Base-by-base conservation (phyloP, 2,329 filamentous ascomycete genomes). In the Berkeleyomyces basicola region DNA sequence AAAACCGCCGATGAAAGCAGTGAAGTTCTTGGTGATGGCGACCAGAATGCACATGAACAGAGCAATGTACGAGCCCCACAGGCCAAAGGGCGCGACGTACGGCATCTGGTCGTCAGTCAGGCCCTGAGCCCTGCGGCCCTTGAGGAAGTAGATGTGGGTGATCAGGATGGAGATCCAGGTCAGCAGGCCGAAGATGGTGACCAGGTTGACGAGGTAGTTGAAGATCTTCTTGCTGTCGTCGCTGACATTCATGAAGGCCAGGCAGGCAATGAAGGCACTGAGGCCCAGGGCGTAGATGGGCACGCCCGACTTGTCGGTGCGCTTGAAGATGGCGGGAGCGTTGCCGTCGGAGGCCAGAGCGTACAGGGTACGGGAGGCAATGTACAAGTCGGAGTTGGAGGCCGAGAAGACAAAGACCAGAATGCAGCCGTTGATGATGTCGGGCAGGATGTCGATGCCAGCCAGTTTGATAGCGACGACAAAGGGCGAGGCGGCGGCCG, bases 1-100 rank as follows among this genome's bases (percentile, higher is more conserved):
- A 37, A 65, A 64, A 76, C 67, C 75, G 69, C 68, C 71, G 66
- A 82, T 77, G 72, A 93, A 93, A 64, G 86, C 84, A 63, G 81
- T 78, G 73, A 83, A 93, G 77, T 90, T 91, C 80, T 93, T 95
- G 70, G 88, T 92, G 60, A 95, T 70, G 1, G 86, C 81, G 65
- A 93, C 87, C 42, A 93, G 70, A 69, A 79, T 78, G 74, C 86
- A 90, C 74, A 90, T 84, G 69, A 77, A 75, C 1, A 93, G 77
- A 0, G 86, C 86, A 64, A 76, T 75, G 70, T 83, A 83, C 0
- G 85, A 89, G 9, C 88, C 89, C 65, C 71, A 80, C 44, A 83
- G 74, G n/a, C 88, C 87, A 14, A 91, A 78, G 0, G 88, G 88
- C 0, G 88, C 85, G 14, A 78, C 78, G 71, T 85, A 90, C 0